Evolutionary conservation across 2,329 filamentous ascomycete genomes (phyloP), one percentile per base, ranked within the genome.

Genomic region (Cryphonectria parasitica): DNA sequence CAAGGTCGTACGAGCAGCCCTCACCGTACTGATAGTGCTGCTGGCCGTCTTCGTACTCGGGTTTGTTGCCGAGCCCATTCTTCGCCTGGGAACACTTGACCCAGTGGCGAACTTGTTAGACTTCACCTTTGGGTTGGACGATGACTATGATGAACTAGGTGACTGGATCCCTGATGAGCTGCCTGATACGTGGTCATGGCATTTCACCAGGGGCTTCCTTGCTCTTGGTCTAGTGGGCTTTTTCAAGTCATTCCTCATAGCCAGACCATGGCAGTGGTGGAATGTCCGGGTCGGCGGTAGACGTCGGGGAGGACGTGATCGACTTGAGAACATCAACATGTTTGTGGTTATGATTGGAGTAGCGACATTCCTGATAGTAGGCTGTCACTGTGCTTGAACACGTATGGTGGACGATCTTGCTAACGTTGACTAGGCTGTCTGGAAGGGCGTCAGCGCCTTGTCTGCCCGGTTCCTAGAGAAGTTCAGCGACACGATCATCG

Each of bases 31-130:
- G 28, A 91, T 97, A 73, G 87, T 98, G 74, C 70, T 94, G 49
- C 73, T 90, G 60, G 87, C 90, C 66, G 86, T 97, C 36, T 98
- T 97, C 77, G 54, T 93, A 0, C 88, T 98, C 69, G 96, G 96
- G 58, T 98, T 98, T 77, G 82, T 98, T 74, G 95, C 95, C 71
- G 95, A 98, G 80, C 95, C 95, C 1, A 93, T 98, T 72, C 91
- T 98, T 79, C 93, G 94, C 75, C 83, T 97, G 39, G 97, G 95
- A 84, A 41, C 64, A 25, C 82, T 95, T 68, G 94, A 97, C 77
- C 94, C 94, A 0, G 81, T 89, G 69, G 89, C 90, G 66, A 89
- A 88, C 15, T 83, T 91, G 65, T 79, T 82, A 45, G 85, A 87
- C 31, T 81, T 86, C 56, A 82, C 89, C 36, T 81, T 84, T 39